Evolutionary conservation across 1,284 basidiomycete species (phyloP), one percentile per base, ranked within the genome.

Genomic region (Cystobasidium sp.): DNA sequence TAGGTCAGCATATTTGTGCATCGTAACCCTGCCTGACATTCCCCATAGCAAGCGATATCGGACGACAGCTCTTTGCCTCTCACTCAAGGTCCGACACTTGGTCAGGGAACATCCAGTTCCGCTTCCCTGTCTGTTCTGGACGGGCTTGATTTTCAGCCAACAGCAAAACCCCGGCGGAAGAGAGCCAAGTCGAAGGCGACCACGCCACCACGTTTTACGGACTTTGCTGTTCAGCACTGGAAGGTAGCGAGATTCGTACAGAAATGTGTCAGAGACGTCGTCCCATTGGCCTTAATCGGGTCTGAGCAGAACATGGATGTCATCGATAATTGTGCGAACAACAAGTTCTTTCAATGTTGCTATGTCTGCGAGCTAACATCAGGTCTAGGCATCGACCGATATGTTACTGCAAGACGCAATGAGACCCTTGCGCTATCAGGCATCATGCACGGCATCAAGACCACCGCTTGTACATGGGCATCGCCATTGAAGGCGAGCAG

Each of bases 381-480:
- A 10, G 6, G 39, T 5, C 3, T 75, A 96, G 92, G 88, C 78
- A 85, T 94, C 47, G 88, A 89, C 69, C 82, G 84, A 7, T 89
- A 96, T 76, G 87, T 99, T 39, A 83, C 85, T 1, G 86, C 87
- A 47, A 88, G 94, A 31, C 88, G 92, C 46, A 91, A 88, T 81
- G 96, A 99, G 81, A 89, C 88, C 0, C 79, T 93, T 41, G 89
- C 88, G 0, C 82, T 99, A n/a, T 94, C 98, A 80, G 82, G 86
- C 10, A 83, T 93, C 2, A 78, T 96, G 22, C 93, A 97, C 83
- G 87, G 88, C 0, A 88, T 98, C 77, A 87, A 87, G 22, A 87
- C 89, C 6, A 86, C 88, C 0, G 90, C 90, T 46, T 92, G 93
- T 79, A 86, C 88, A n/a, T 98, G 95, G 94, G 31, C 84, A 93